These are phyloP conservation scores for Epithele typhae DNA, from an alignment of 768 basidiomycete genomes.

Conservation along the genomic window DNA sequence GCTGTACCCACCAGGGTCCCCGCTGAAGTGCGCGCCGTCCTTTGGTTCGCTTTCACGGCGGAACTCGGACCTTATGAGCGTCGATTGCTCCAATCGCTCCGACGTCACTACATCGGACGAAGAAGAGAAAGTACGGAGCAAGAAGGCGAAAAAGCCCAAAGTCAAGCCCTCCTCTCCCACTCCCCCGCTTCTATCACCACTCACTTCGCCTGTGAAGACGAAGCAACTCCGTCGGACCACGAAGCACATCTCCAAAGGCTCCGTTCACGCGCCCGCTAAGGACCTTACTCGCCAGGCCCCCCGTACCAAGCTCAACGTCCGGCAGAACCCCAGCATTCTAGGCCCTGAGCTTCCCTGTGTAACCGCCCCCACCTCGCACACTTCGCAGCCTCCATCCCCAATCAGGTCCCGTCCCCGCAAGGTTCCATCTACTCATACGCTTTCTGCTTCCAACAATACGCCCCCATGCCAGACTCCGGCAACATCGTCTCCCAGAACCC, in stretches of 20 bases:
- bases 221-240: slow-evolving; percentile 18
- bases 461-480: slow-evolving; percentile 21
- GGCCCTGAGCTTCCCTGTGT: slow-evolving; percentile 55
- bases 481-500: slow-evolving; percentile 31
- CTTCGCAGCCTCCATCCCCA: slow-evolving; percentile 10
- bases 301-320: slow-evolving; percentile 38
- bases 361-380: slow-evolving; percentile 13
- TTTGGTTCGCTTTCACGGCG: slow-evolving; percentile 37
- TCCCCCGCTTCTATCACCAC: slow-evolving; percentile 22
- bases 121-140: slow-evolving; percentile 62
- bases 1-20: slow-evolving; percentile 19
- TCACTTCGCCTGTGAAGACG: slow-evolving; percentile 9
- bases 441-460: slow-evolving; percentile 1
- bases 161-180: slow-evolving; percentile 32
- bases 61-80: slow-evolving; percentile 25
- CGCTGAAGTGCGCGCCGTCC: slow-evolving; percentile 54
- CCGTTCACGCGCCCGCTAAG: slow-evolving; percentile 9
- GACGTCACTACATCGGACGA: slow-evolving; percentile 59
- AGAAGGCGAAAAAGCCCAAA: slow-evolving; percentile 59
- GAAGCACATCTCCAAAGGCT: slow-evolving; percentile 10
- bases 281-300: slow-evolving; percentile 17
- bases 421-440: slow-evolving; percentile 20
- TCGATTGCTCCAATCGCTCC: slow-evolving; percentile 22
- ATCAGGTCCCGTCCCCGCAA: slow-evolving; percentile 25
- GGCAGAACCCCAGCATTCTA: slow-evolving; percentile 62